phyloP scores from a whole-genome alignment of 169 alveolate genomes.

The Blepharisma undulans region DNA sequence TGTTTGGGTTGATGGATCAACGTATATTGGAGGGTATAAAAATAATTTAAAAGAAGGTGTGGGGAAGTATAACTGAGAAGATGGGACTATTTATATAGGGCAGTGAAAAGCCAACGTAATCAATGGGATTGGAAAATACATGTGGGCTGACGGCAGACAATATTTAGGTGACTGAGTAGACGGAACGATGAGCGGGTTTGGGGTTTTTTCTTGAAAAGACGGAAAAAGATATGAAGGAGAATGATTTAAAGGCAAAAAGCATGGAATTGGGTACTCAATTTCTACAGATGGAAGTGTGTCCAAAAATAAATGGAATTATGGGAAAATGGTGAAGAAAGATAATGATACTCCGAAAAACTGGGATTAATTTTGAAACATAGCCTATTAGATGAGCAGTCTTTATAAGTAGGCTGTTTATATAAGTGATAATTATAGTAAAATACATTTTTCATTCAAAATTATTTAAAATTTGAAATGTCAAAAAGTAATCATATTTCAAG shows the following conservation, averaged over 20 bases:
- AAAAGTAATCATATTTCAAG: no score
- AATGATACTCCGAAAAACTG: background rate
- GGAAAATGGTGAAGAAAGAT: background rate
- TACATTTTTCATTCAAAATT: no score
- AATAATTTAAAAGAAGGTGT: constrained; percentile 58
- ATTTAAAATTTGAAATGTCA: no score
- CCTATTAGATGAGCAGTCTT: no score
- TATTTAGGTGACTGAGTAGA: constrained; percentile 59
- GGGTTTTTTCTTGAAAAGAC: constrained; percentile 50
- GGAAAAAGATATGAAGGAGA: constrained; percentile 61
- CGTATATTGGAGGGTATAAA: constrained; percentile 62
- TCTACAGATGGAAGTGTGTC: background rate
- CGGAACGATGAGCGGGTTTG: constrained; percentile 62
- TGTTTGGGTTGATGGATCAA: constrained; percentile 62
- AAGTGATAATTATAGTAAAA: background rate
- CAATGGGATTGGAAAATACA: constrained; percentile 72
- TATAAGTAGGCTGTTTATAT: background rate
- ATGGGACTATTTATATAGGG: constrained; percentile 30
- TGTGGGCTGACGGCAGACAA: constrained; percentile 68
- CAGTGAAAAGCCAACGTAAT: constrained; percentile 38
- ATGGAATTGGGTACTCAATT: constrained; percentile 39
- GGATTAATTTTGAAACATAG: background rate
- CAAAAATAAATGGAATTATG: constrained; percentile 10
- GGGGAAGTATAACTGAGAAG: constrained; percentile 62
- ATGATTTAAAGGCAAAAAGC: constrained; percentile 44